Conservation (phyloP, 805 yeast genomes). For the Kurtzmaniella fragi region DNA sequence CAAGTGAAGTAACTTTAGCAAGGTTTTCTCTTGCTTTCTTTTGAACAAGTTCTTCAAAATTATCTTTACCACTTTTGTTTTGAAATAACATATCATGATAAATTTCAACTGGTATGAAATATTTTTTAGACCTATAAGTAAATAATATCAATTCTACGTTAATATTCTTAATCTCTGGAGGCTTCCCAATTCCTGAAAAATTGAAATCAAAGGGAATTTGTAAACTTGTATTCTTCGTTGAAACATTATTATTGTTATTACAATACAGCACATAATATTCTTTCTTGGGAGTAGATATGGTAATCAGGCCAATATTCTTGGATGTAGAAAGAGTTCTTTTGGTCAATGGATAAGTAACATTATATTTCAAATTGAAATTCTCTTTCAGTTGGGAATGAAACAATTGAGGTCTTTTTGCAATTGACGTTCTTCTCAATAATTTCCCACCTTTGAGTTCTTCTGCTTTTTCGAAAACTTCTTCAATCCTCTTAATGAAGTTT, state of each 20-base stretch:
- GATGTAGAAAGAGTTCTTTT: conserved; percentile 17
- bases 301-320: conserved; percentile 17
- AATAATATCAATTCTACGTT: conserved; percentile 25
- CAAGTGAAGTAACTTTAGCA: conserved; percentile 12
- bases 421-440: conserved; percentile 8
- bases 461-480: conserved; percentile 12
- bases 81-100: conserved; percentile 30
- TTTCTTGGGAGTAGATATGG: conserved; percentile 11
- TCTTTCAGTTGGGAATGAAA: conserved; percentile 4
- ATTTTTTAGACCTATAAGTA: conserved; percentile 25
- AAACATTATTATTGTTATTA: conserved; percentile 6
- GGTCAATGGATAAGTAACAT: conserved; percentile 5
- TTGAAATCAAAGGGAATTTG: conserved; percentile 17
- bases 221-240: conserved; percentile 12
- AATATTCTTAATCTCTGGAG: conserved; percentile 19
- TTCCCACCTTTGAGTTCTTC: conserved; percentile 6
- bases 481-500: conserved; percentile 12
- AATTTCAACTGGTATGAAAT: conserved; percentile 35
- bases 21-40: conserved; percentile 17
- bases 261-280: conserved; percentile 11
- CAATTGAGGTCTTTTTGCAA: conserved; percentile 13
- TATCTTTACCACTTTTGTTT: conserved; percentile 12
- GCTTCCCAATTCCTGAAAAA: conserved; percentile 14
- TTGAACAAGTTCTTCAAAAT: conserved; percentile 15
- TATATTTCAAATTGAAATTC: neutral